Percentiles rank a stretch among this genome's conserved stretches.
phyloP scores from a whole-genome alignment of 2,329 filamentous ascomycete species.

The Colletotrichum lupini region DNA sequence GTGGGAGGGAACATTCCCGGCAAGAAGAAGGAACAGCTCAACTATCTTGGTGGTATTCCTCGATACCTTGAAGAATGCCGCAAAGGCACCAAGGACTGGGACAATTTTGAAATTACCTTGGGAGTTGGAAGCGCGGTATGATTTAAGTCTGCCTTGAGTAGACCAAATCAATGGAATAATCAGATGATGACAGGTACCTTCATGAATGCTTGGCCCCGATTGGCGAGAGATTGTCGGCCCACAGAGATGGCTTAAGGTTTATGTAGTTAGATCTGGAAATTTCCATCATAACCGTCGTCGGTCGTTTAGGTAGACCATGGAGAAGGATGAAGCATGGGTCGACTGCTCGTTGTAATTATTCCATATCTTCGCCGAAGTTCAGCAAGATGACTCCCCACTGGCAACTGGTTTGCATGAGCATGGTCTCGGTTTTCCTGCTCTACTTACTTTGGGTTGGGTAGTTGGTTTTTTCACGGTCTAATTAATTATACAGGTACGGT shows the following conservation, averaged over 20 bases:
- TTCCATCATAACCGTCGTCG: background rate
- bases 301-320: background rate
- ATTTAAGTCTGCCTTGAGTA: background rate
- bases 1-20: constrained; percentile 40
- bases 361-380: background rate
- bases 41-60: constrained; percentile 35
- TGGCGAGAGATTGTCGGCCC: no score
- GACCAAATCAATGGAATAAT: background rate
- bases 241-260: no score
- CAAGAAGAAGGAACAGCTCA: constrained; percentile 37
- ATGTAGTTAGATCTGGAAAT: background rate
- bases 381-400: background rate
- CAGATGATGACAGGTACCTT: no score
- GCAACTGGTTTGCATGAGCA: background rate
- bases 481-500: background rate
- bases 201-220: no score
- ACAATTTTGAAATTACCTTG: constrained; percentile 4
- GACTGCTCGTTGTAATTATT: background rate
- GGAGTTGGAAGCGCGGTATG: background rate
- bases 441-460: no score
- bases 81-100: constrained; percentile 17
- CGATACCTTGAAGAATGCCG: constrained; percentile 33
- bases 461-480: background rate
- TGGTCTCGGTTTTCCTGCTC: no score
- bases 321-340: background rate